Evolutionary conservation across 805 yeast genomes (phyloP), one percentile per base, ranked within the genome.

Genomic region (Wickerhamiella bombiphila): DNA sequence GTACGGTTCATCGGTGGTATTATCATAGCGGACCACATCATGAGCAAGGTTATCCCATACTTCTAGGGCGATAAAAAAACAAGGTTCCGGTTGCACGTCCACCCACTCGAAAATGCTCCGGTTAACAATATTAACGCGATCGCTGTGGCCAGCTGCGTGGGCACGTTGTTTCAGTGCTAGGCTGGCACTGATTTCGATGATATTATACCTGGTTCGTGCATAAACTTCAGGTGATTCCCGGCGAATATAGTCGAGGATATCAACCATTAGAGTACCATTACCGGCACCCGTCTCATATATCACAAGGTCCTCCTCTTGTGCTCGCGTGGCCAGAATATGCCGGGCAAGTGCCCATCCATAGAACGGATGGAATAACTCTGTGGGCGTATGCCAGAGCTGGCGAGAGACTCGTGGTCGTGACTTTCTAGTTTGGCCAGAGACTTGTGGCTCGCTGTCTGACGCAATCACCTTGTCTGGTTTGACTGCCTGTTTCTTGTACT

Each of bases 281-380:
- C 94, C 94, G 16, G 85, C 93, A 42, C 93, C 94, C 66, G 80
- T 72, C 57, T 83, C 94, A 57, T 81, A 83, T 19, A 82, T 79
- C 5, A 72, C 66, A 34, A 88, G 60, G 86, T 60, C 44, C 76
- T 75, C 47, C 74, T 59, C 55, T 75, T 32, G 21, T 2, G 28
- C 74, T 53, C 77, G 80, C 53, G 80, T 76, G 6, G 74, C 76
- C 38, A 82, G 58, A 15, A 86, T 59, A 57, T 82, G 80, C 38
- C 86, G 62, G 0, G 95, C 95, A 40, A 88, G 60, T 0, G 93
- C 83, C 54, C 80, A 80, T 11, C 94, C 94, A 50, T 83, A 82
- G 48, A 65, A 75, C 0, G 94, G 94, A 44, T 75, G 56, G 58
- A 82, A 82, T 32, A 82, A 61, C 55, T 83, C 94, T 0, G 91